Evolutionary conservation across 164 flowering plant genomes (phyloP).

Genomic region (Houttuynia cordata): DNA sequence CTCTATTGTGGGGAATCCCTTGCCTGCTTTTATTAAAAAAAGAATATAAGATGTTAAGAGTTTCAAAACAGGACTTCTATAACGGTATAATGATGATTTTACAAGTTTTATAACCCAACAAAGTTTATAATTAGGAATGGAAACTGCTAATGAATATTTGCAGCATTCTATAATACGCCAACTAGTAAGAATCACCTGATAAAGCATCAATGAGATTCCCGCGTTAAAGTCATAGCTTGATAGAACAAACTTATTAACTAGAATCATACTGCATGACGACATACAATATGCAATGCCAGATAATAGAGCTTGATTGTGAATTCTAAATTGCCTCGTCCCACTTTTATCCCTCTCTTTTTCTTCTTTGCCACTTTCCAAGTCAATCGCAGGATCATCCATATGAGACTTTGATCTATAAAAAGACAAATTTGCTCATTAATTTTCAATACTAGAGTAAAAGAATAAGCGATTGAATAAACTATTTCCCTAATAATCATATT

Average conservation of each 20-base stretch:
- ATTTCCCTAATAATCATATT: background rate
- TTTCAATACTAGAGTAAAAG: background rate
- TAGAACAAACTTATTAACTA: constrained; percentile 88
- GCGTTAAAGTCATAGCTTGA: constrained; percentile 92
- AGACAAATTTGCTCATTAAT: constrained; percentile 18
- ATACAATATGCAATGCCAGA: constrained; percentile 92
- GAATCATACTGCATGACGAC: constrained; percentile 97
- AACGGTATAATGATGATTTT: no score
- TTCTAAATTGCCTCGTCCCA: constrained; percentile 24
- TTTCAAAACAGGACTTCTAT: background rate
- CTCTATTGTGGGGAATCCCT: no score
- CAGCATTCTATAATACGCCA: background rate
- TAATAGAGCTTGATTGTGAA: constrained; percentile 68
- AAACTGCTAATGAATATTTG: background rate
- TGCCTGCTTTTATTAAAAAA: no score
- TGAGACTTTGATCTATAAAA: constrained; percentile 32
- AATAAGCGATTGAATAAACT: background rate
- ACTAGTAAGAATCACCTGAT: constrained; percentile 49
- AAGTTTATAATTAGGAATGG: background rate
- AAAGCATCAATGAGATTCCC: constrained; percentile 93
- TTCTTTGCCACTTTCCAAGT: constrained; percentile 59
- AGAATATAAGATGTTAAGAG: no score
- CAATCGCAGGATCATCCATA: constrained; percentile 29
- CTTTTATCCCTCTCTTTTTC: constrained; percentile 47
- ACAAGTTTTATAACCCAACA: background rate